Conservation (phyloP, 2,329 filamentous ascomycete genomes). For the Sarocladium strictum region DNA sequence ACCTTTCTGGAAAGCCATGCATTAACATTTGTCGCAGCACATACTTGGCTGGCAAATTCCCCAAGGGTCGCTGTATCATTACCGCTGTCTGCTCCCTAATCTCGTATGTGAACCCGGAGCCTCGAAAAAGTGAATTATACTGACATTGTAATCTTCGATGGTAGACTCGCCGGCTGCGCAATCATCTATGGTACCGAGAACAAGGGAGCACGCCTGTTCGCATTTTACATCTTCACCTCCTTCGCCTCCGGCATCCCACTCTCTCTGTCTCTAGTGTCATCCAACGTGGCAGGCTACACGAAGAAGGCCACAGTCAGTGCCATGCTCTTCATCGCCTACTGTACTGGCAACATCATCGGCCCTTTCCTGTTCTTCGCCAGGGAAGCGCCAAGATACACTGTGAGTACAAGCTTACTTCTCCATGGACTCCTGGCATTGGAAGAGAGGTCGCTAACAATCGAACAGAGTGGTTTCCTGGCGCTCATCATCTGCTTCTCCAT, state of each 20-base stretch:
- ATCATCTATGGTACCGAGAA: background rate
- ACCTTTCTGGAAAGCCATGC: no score
- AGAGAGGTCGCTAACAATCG: background rate
- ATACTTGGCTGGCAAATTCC: background rate
- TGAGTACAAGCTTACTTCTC: background rate
- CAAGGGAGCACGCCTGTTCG: background rate
- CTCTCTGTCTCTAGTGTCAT: constrained; percentile 48
- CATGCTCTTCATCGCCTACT: constrained; percentile 51
- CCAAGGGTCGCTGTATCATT: constrained; percentile 1
- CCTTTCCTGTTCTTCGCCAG: constrained; percentile 51
- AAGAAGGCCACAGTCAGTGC: constrained; percentile 50
- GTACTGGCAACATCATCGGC: constrained; percentile 53
- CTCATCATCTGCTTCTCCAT: background rate
- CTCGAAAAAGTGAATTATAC: background rate
- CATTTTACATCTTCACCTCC: background rate
- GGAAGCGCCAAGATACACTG: constrained; percentile 50
- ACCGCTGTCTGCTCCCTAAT: background rate
- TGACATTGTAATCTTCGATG: background rate
- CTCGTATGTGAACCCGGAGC: background rate
- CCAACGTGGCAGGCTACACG: constrained; percentile 57
- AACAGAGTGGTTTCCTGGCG: background rate
- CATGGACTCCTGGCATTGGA: background rate
- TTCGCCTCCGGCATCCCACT: constrained; percentile 25
- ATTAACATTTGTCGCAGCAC: background rate
- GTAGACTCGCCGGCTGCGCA: background rate